phyloP scores from a whole-genome alignment of 495 filamentous ascomycete species.

The Tuber brumale region DNA sequence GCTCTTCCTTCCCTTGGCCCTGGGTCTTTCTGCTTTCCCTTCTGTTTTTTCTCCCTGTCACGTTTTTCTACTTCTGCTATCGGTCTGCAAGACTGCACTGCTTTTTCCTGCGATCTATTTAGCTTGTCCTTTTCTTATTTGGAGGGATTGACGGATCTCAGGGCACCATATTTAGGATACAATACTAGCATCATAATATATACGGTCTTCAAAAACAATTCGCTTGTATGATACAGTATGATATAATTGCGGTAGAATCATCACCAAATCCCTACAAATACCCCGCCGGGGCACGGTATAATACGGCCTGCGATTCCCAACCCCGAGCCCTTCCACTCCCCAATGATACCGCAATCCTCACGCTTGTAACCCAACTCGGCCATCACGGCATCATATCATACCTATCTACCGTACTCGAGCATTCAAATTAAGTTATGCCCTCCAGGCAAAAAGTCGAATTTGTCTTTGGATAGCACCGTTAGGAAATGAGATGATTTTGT shows the following conservation, averaged over 20 bases:
- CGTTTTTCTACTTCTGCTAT: background rate
- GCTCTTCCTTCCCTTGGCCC: background rate
- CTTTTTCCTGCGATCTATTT: background rate
- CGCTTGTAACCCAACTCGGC: background rate
- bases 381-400: background rate
- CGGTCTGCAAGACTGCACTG: background rate
- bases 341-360: background rate
- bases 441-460: background rate
- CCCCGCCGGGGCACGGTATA: too few relatives aligned
- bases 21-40: background rate
- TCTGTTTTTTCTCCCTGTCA: too few relatives aligned
- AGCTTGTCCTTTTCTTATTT: too few relatives aligned
- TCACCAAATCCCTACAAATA: too few relatives aligned
- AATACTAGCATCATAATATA: background rate
- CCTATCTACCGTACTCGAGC: background rate
- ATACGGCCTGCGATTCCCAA: background rate
- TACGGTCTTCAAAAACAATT: background rate
- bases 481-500: too few relatives aligned
- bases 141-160: background rate
- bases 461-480: too few relatives aligned
- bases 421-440: background rate
- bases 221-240: background rate
- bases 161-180: background rate
- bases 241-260: too few relatives aligned
- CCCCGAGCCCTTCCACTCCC: background rate